Conservation (phyloP, 139 green algal species). For the Auxenochlorella pyrenoidosa region DNA sequence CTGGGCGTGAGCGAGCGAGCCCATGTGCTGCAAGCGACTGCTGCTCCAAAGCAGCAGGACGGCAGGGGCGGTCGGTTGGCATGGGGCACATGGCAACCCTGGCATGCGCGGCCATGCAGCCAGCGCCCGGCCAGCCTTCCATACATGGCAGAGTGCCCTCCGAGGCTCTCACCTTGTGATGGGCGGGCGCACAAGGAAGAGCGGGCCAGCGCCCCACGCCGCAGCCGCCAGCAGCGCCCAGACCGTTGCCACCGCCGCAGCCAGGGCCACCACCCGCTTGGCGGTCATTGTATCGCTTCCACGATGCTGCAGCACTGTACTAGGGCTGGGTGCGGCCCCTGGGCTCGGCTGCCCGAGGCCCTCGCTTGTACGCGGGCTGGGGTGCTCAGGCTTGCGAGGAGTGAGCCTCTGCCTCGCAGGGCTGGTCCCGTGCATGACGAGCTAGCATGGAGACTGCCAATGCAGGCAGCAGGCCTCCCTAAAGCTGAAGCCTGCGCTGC, state of each 20-base stretch:
- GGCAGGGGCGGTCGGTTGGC: neutral
- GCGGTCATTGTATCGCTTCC: neutral
- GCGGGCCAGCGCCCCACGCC: neutral
- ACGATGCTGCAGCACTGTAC: neutral
- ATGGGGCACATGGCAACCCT: neutral
- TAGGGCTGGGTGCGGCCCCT: neutral
- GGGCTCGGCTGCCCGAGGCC: no score
- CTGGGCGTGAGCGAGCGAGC: no score
- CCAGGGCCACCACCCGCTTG: neutral
- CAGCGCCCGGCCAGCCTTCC: no score
- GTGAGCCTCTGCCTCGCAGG: neutral
- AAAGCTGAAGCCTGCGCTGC: no score
- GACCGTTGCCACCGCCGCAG: neutral
- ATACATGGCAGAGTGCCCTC: no score
- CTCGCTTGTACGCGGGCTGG: neutral
- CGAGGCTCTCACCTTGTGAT: constrained; percentile 8
- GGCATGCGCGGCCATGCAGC: no score
- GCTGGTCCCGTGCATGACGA: neutral
- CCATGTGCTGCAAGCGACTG: neutral
- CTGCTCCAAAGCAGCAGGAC: no score
- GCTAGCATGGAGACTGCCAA: no score
- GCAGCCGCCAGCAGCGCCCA: neutral
- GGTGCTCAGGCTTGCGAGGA: neutral
- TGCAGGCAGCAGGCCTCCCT: no score
- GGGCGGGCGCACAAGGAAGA: constrained; percentile 10